These are phyloP conservation scores for Theobroma grandiflorum DNA, from an alignment of 441 rosid genomes.

Conservation along the genomic window DNA sequence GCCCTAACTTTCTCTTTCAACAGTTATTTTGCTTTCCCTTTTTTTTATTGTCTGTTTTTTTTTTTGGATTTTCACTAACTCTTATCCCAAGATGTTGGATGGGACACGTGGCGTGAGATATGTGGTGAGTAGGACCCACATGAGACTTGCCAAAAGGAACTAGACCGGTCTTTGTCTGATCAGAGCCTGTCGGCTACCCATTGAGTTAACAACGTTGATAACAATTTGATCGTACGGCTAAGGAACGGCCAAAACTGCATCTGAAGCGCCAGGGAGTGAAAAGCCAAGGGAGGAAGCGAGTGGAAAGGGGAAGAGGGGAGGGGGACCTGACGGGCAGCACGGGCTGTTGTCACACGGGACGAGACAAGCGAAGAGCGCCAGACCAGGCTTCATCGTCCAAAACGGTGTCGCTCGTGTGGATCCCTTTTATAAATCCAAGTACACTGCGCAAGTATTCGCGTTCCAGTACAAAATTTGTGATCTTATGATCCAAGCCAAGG, in stretches of 20 bases:
- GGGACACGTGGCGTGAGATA: constrained; percentile 43
- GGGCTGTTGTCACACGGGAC: not conserved
- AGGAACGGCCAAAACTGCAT: constrained; percentile 32
- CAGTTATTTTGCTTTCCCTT: no score
- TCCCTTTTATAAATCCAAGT: not conserved
- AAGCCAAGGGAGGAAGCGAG: not conserved
- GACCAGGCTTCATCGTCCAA: not conserved
- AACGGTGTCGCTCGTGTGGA: not conserved
- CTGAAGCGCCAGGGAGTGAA: not conserved
- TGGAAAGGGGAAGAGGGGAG: not conserved
- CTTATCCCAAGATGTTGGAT: not conserved
- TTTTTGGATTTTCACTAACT: not conserved
- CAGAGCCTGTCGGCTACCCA: constrained; percentile 46
- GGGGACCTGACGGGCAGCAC: not conserved
- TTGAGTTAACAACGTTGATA: not conserved
- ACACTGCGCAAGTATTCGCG: not conserved
- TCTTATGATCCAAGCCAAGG: not conserved
- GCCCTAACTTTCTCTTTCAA: not conserved
- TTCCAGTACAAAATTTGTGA: not conserved
- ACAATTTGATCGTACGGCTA: constrained; percentile 41
- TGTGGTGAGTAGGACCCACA: constrained; percentile 39
- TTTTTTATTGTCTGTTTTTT: no score
- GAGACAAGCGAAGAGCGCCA: not conserved
- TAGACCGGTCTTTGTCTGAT: constrained; percentile 48
- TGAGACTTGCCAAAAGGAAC: constrained; percentile 56